A percentile compares a stretch with the other conserved stretches of the same genome.
Evolutionary conservation across 306 rosid species (phyloP).

Genomic region (Sphenostylis stenocarpa): DNA sequence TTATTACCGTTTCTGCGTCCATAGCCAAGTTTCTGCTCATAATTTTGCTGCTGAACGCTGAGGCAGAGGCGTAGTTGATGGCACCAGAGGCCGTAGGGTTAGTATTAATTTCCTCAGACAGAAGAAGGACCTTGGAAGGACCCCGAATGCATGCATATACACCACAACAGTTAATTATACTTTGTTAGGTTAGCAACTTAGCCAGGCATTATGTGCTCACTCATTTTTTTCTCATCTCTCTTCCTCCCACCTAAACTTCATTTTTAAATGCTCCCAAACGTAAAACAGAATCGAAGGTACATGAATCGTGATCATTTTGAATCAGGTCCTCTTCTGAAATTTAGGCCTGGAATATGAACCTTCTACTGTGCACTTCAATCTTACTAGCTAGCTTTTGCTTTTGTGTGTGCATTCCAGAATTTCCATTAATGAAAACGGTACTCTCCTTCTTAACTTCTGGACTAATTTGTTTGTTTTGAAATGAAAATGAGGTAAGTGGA

Average conservation of each 20-base stretch:
- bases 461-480: too few species aligned
- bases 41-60: not conserved
- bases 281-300: not conserved
- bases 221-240: not conserved
- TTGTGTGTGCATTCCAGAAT: not conserved
- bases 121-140: too few species aligned
- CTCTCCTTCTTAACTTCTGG: too few species aligned
- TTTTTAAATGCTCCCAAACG: not conserved
- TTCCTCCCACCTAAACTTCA: not conserved
- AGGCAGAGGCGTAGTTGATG: conserved; percentile 2
- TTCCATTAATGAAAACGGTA: not conserved
- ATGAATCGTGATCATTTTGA: not conserved
- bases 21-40: too few species aligned
- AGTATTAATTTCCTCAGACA: not conserved
- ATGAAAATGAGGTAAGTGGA: too few species aligned
- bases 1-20: not conserved
- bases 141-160: too few species aligned
- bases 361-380: not conserved
- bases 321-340: not conserved
- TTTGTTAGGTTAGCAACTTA: not conserved
- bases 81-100: not conserved
- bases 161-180: not conserved
- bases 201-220: too few species aligned
- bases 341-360: conserved; percentile 4
- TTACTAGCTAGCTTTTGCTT: not conserved